These are phyloP conservation scores for Talaromyces sp. DNA, from an alignment of 2,329 filamentous ascomycete species.

Conservation along the genomic window DNA sequence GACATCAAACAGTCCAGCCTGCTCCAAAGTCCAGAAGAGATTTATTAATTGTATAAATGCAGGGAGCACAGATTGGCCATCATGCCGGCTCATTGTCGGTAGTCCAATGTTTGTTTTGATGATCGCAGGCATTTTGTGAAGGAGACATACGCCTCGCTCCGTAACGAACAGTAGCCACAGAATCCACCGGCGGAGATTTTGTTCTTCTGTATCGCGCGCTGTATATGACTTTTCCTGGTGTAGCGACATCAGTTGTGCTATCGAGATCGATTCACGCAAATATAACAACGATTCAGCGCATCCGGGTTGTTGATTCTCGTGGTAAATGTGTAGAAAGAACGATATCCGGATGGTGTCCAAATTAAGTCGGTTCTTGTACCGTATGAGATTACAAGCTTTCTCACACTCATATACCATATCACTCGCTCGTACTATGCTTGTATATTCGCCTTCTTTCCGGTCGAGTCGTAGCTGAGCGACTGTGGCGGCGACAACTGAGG, in stretches of 20 bases:
- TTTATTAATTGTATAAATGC: conserved; percentile 52
- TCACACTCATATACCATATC: conserved; percentile 41
- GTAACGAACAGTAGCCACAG: conserved; percentile 54
- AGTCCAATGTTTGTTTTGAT: conserved; percentile 44
- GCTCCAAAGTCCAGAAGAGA: conserved; percentile 53
- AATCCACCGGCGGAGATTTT: conserved; percentile 49
- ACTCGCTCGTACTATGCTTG: conserved; percentile 24
- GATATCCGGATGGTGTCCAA: conserved; percentile 49
- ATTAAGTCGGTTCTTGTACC: conserved; percentile 32
- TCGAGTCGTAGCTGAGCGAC: conserved; percentile 51
- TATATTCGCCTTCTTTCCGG: conserved; percentile 30
- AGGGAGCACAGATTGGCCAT: conserved; percentile 48
- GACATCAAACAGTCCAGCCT: conserved; percentile 51
- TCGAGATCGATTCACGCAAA: conserved; percentile 53
- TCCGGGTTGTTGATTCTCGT: conserved; percentile 51
- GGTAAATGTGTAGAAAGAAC: conserved; percentile 55
- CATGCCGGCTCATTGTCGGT: conserved; percentile 35
- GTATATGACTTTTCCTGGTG: conserved; percentile 47
- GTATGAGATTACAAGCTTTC: conserved; percentile 30
- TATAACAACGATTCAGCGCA: conserved; percentile 51
- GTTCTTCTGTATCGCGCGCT: conserved; percentile 38
- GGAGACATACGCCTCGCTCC: conserved; percentile 50
- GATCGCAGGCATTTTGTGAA: conserved; percentile 52
- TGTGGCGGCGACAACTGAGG: conserved; percentile 50
- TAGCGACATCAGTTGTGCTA: conserved; percentile 52